Evolutionary conservation across 1,284 basidiomycete species (phyloP).

Genomic region (Rhodotorula sp.): DNA sequence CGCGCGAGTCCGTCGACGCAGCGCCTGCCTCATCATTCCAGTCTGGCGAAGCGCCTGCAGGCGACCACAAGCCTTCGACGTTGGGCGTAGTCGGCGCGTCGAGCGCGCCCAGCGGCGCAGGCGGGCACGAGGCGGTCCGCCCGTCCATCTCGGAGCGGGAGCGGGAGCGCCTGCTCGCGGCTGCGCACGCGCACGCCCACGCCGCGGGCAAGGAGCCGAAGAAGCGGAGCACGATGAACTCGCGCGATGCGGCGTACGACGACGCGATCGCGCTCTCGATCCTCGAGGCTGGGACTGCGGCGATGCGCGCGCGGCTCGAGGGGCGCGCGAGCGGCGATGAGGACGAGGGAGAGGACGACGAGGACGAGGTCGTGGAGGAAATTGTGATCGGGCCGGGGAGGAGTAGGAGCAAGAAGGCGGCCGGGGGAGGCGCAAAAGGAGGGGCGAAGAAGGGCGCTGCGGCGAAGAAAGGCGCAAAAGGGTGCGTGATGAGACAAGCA

Average conservation of each 20-base stretch:
- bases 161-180: background rate
- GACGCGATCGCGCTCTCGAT: slow-evolving; percentile 61
- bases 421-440: background rate
- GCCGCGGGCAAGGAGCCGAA: slow-evolving; percentile 59
- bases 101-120: too few relatives aligned
- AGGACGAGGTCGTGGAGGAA: slow-evolving; percentile 8
- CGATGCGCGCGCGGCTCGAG: slow-evolving; percentile 32
- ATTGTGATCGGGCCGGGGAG: background rate
- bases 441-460: slow-evolving; percentile 14
- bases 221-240: slow-evolving; percentile 95
- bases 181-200: slow-evolving; percentile 14
- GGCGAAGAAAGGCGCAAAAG: slow-evolving; percentile 12
- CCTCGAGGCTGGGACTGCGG: slow-evolving; percentile 26
- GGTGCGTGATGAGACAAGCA: too few relatives aligned
- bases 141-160: too few relatives aligned
- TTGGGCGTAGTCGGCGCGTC: slow-evolving; percentile 14
- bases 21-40: slow-evolving; percentile 12
- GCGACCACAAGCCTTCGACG: too few relatives aligned
- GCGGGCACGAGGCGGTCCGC: too few relatives aligned
- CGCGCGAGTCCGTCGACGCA: slow-evolving; percentile 40
- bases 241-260: slow-evolving; percentile 89
- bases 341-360: slow-evolving; percentile 4
- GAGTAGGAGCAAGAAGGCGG: slow-evolving; percentile 3
- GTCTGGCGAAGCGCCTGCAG: slow-evolving; percentile 8
- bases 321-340: background rate